Conservation (phyloP, 768 basidiomycete species). For the Tricholoma flavovirens region DNA sequence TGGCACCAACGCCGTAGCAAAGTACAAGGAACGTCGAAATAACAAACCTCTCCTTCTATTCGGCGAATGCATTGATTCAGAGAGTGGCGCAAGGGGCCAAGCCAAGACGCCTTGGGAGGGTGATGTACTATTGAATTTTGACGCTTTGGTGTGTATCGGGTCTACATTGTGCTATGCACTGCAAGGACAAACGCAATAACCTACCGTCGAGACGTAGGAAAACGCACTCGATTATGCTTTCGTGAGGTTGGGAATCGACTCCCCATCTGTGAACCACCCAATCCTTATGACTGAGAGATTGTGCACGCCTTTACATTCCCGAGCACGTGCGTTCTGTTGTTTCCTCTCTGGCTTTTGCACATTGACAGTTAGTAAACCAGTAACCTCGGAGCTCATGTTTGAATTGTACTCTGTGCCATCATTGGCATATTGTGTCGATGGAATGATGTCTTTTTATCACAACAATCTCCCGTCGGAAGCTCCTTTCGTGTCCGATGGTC, state of each 20-base stretch:
- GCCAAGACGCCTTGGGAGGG: constrained; percentile 88
- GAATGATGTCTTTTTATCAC: constrained; percentile 88
- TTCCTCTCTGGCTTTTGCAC: constrained; percentile 1
- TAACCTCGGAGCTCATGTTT: constrained; percentile 95
- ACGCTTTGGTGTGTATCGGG: constrained; percentile 71
- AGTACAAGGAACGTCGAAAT: constrained; percentile 84
- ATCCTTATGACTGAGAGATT: constrained; percentile 92
- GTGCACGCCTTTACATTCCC: constrained; percentile 82
- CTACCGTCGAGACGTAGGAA: constrained; percentile 58
- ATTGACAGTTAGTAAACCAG: constrained; percentile 20
- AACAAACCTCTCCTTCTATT: constrained; percentile 83
- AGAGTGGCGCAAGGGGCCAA: constrained; percentile 77
- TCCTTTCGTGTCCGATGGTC: constrained; percentile 60
- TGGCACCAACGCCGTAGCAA: constrained; percentile 69
- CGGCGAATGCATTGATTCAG: constrained; percentile 81
- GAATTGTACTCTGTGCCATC: constrained; percentile 87
- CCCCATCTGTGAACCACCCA: constrained; percentile 73
- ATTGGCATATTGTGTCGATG: constrained; percentile 83
- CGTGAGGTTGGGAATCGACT: constrained; percentile 78
- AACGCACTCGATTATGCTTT: constrained; percentile 91
- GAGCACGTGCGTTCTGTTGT: constrained; percentile 56
- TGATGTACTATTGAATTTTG: constrained; percentile 86
- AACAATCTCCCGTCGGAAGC: constrained; percentile 44
- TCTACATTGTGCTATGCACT: neutral
- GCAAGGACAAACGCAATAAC: constrained; percentile 10